These are phyloP conservation scores for Yarrowia sp. DNA, from an alignment of 805 yeast species.

Conservation along the genomic window DNA sequence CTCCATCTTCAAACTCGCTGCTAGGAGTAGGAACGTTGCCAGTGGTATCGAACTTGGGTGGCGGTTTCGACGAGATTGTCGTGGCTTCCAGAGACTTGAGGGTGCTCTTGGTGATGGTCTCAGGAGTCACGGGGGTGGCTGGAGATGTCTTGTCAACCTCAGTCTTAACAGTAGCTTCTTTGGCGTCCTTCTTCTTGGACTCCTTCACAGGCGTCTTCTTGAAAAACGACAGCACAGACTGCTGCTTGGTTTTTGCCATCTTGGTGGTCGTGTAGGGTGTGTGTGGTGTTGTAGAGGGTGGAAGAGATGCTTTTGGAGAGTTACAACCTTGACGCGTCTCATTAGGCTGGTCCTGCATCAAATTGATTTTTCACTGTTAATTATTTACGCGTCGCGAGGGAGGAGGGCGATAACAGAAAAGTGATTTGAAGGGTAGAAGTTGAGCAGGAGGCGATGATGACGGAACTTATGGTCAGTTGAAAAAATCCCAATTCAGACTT, in stretches of 20 bases:
- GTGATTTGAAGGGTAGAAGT: too few species aligned
- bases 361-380: conserved; percentile 2
- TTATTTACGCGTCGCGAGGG: conserved; percentile 27
- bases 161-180: neutral
- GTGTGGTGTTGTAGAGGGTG: neutral
- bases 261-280: neutral
- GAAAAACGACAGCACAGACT: conserved; percentile 34
- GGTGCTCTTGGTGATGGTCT: conserved; percentile 16
- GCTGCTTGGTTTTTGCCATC: conserved; percentile 38
- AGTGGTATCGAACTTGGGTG: conserved; percentile 26
- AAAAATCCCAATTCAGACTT: neutral
- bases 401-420: too few species aligned
- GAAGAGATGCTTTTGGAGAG: neutral
- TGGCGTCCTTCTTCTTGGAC: conserved; percentile 7
- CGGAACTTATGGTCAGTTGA: too few species aligned
- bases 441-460: too few species aligned
- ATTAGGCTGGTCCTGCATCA: conserved; percentile 26
- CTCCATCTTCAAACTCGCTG: conserved; percentile 32
- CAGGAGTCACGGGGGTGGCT: conserved; percentile 21
- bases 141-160: conserved; percentile 5
- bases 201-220: conserved; percentile 37
- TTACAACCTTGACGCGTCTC: conserved; percentile 21
- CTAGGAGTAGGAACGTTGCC: conserved; percentile 34
- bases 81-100: conserved; percentile 24
- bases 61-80: conserved; percentile 22